Evolutionary conservation across 2,329 filamentous ascomycete species (phyloP).

Genomic region (Trichophyton equinum): DNA sequence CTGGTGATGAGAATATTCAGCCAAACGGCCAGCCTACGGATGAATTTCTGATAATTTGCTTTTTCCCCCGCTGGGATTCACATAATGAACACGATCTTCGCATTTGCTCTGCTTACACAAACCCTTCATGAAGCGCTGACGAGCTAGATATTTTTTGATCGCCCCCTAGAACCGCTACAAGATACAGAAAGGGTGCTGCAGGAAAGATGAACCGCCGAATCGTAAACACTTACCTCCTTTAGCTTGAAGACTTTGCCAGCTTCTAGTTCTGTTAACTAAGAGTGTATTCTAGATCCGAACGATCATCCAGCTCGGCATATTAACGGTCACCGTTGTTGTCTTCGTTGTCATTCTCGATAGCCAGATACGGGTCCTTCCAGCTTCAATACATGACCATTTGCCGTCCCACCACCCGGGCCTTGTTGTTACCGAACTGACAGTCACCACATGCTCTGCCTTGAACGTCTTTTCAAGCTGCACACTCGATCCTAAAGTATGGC

Average conservation of each 20-base stretch:
- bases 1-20: too few species aligned
- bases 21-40: neutral
- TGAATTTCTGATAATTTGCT: neutral
- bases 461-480: conserved; percentile 66
- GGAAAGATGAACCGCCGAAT: conserved; percentile 33
- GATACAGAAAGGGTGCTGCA: neutral
- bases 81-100: neutral
- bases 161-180: neutral
- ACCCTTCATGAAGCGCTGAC: neutral
- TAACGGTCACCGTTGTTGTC: conserved; percentile 54
- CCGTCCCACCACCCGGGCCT: conserved; percentile 73
- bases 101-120: neutral
- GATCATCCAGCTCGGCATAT: conserved; percentile 58
- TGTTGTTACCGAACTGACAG: conserved; percentile 73
- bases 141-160: neutral
- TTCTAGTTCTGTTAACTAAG: conserved; percentile 8
- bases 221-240: conserved; percentile 19
- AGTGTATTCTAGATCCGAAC: conserved; percentile 44
- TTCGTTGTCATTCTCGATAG: conserved; percentile 74
- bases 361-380: conserved; percentile 74
- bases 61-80: neutral
- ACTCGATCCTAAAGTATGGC: conserved; percentile 61
- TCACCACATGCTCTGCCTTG: conserved; percentile 61
- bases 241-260: neutral
- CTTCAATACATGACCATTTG: conserved; percentile 73